Percentiles rank a stretch among this genome's conserved stretches.
Conservation (phyloP, 139 green algal species). For the Picochlorum sp. region DNA sequence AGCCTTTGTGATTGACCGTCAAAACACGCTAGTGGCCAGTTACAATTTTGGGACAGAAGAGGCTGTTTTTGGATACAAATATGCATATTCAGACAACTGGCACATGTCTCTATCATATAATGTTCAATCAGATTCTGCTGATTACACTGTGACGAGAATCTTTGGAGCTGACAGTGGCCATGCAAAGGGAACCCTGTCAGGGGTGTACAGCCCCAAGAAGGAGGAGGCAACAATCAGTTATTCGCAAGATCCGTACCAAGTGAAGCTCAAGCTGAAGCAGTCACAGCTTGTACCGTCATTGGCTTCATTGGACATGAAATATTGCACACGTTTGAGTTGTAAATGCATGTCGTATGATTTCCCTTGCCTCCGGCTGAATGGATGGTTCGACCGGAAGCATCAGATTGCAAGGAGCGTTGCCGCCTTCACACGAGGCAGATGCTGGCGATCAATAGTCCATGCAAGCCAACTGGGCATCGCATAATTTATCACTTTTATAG, state of each 20-base stretch:
- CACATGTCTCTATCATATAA: constrained; percentile 14
- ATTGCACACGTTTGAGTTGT: no score
- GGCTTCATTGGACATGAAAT: no score
- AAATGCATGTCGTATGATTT: no score
- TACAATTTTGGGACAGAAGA: constrained; percentile 30
- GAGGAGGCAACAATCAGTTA: constrained; percentile 2
- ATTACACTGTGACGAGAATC: no score
- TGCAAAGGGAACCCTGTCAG: no score
- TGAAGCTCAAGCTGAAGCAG: no score
- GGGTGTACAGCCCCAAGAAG: neutral
- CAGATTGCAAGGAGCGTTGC: neutral
- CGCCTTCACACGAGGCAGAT: neutral
- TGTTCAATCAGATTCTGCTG: constrained; percentile 9
- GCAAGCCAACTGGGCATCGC: neutral
- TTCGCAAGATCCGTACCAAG: neutral
- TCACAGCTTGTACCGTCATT: no score
- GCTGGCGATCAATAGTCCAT: neutral
- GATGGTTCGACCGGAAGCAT: no score
- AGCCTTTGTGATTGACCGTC: constrained; percentile 23
- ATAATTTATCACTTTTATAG: no score
- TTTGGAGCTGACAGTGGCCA: no score
- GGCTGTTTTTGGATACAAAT: constrained; percentile 9
- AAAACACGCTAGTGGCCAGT: constrained; percentile 19
- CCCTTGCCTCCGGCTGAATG: no score
- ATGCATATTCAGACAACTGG: neutral